Evolutionary conservation across 2,329 filamentous ascomycete genomes (phyloP).

Genomic region (Trematosphaeria pertusa): DNA sequence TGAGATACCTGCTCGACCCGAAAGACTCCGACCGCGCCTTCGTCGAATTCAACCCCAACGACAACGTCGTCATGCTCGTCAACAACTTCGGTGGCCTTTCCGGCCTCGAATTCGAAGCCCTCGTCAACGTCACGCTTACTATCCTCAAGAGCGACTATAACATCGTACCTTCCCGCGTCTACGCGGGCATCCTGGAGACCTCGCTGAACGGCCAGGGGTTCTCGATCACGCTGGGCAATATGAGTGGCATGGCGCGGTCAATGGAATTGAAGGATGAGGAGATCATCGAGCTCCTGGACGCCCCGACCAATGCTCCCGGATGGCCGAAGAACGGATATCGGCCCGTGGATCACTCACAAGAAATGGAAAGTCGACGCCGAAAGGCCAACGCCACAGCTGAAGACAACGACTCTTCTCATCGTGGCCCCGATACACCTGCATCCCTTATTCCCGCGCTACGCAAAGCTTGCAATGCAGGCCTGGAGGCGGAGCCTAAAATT

Average conservation of each 20-base stretch:
- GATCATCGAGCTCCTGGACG: conserved; percentile 57
- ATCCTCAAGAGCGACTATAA: conserved; percentile 56
- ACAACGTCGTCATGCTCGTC: conserved; percentile 56
- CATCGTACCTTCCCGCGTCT: conserved; percentile 57
- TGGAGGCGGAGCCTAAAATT: conserved; percentile 67
- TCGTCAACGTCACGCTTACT: conserved; percentile 52
- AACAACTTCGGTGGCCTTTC: conserved; percentile 60
- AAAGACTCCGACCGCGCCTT: conserved; percentile 58
- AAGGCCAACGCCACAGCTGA: conserved; percentile 38
- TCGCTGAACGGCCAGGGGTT: conserved; percentile 64
- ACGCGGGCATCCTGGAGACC: conserved; percentile 59
- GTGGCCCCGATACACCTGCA: conserved; percentile 49
- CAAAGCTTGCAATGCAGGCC: conserved; percentile 55
- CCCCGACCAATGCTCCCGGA: conserved; percentile 58
- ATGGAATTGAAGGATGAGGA: conserved; percentile 49
- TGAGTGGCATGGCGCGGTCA: conserved; percentile 54
- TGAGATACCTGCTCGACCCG: conserved; percentile 57
- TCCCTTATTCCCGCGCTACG: conserved; percentile 49
- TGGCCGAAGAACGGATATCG: conserved; percentile 59
- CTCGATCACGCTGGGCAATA: conserved; percentile 62
- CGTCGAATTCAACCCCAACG: conserved; percentile 54
- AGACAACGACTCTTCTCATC: conserved; percentile 21
- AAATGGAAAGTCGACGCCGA: conserved; percentile 33
- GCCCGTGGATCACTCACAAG: conserved; percentile 31
- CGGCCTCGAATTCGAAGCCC: conserved; percentile 56